Percentiles rank a stretch among this genome's conserved stretches.
These are phyloP conservation scores for Xerophyta viscosa DNA, from an alignment of 106 monocot species.

Conservation along the genomic window DNA sequence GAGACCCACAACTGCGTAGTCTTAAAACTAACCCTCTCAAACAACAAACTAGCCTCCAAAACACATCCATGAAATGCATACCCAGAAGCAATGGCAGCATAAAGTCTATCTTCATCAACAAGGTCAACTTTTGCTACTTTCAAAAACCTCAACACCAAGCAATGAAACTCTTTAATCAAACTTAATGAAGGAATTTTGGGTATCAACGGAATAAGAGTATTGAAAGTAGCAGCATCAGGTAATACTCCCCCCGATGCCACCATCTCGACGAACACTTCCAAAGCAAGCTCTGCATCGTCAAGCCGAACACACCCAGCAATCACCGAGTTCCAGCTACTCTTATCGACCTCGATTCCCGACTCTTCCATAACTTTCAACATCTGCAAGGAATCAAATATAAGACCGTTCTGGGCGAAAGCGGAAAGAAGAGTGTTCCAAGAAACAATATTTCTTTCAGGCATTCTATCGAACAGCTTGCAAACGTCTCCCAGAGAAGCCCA, in stretches of 20 bases:
- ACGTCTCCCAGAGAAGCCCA: conserved; percentile 18
- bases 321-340: conserved; percentile 62
- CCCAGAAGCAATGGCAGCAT: conserved; percentile 22
- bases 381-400: conserved; percentile 21
- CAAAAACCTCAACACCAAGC: conserved; percentile 29
- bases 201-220: conserved; percentile 45
- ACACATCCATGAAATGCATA: conserved; percentile 33
- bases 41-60: conserved; percentile 31
- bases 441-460: conserved; percentile 26
- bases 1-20: conserved; percentile 34
- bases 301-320: conserved; percentile 45
- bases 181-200: conserved; percentile 10
- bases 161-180: conserved; percentile 46
- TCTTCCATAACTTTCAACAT: conserved; percentile 30
- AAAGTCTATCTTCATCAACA: conserved; percentile 35
- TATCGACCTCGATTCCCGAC: conserved; percentile 8
- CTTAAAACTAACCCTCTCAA: conserved; percentile 19
- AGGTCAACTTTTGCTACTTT: conserved; percentile 12
- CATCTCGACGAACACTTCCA: conserved; percentile 34
- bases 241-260: conserved; percentile 2
- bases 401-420: conserved; percentile 27
- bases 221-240: conserved; percentile 41
- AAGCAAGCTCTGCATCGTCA: conserved; percentile 24
- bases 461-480: conserved; percentile 49
- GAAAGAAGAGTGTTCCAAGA: conserved; percentile 48